These are phyloP conservation scores for Neonectria punicea DNA, from an alignment of 2,329 filamentous ascomycete species.

Conservation along the genomic window DNA sequence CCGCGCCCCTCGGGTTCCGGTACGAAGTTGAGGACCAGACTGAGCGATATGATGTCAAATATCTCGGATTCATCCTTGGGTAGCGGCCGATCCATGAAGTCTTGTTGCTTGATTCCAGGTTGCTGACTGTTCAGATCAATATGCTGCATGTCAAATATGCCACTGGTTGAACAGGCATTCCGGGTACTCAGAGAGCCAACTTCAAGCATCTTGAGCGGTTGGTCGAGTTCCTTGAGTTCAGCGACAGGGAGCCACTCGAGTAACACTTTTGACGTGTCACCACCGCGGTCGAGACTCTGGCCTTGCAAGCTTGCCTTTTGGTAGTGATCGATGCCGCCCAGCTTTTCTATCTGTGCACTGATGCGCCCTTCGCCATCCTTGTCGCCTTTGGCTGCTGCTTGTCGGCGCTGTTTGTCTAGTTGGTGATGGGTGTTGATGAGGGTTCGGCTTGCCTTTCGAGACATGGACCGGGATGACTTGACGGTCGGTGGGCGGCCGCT, in stretches of 20 bases:
- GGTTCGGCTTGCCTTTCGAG: conserved; percentile 70
- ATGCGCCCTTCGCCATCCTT: conserved; percentile 56
- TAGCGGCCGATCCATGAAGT: conserved; percentile 90
- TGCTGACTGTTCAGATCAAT: conserved; percentile 94
- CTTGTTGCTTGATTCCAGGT: conserved; percentile 83
- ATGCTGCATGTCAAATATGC: conserved; percentile 76
- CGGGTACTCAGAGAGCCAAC: conserved; percentile 86
- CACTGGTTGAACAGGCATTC: conserved; percentile 84
- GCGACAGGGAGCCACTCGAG: conserved; percentile 67
- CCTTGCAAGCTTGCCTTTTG: conserved; percentile 76
- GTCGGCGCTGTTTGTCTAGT: conserved; percentile 69
- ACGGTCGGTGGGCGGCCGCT: conserved; percentile 67
- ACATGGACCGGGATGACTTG: conserved; percentile 66
- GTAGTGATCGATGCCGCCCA: conserved; percentile 72
- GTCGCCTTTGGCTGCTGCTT: conserved; percentile 66
- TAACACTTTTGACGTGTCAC: conserved; percentile 72
- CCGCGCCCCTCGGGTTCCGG: conserved; percentile 80
- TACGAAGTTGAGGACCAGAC: conserved; percentile 94
- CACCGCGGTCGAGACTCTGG: conserved; percentile 72
- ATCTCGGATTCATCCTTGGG: conserved; percentile 69
- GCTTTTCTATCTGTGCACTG: conserved; percentile 62
- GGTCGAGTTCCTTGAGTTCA: conserved; percentile 39
- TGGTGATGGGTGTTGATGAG: conserved; percentile 75
- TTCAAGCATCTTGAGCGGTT: conserved; percentile 77
- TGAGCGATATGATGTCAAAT: conserved; percentile 93